Evolutionary conservation across 148 eudicot species (phyloP), one percentile per base, ranked within the genome.

Genomic region (Camellia lanceoleosa): DNA sequence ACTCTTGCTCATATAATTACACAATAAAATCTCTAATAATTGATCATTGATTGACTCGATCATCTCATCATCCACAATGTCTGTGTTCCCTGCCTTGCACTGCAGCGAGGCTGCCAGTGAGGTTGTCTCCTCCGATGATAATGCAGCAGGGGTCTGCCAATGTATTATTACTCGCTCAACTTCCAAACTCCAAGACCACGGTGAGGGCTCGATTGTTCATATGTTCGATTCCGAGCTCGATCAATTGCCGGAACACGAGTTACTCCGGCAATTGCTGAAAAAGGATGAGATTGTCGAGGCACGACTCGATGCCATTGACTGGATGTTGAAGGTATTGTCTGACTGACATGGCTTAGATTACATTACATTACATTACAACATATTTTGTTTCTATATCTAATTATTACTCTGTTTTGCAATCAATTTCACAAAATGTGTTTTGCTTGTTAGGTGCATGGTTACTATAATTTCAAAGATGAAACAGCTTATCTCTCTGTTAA

Each of bases 241-340:
- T 12, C 79, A 76, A 46, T 19, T 20, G 58, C 58, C n/a, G 1
- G n/a, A 12, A 12, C 68, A 20, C 7, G 44, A 76, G 58, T 18
- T 43, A 5, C 5, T 47, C 23, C 15, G 6, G 7, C 14, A 2
- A 13, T 13, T 63, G 3, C 64, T 14, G 4, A 23, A 76, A 4
- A 41, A 18, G 13, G 58, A 76, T 19, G 70, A 76, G 54, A 8
- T 76, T 23, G 69, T 63, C 69, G 3, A n/a, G 2, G 69, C 70
- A 2, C 52, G 79, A 14, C 41, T 14, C 44, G 42, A 76, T 1
- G 69, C 70, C 58, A 23, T 76, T 16, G 7, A 46, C 58, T 76
- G 79, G 60, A 76, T 76, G 59, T 66, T 76, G 69, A 76, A 76
- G 79, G 79, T 76, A 58, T 41, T 38, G 41, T 54, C 18, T 8